Percentiles rank a stretch among this genome's conserved stretches.
Evolutionary conservation across 192 early-diverging fungal genomes (phyloP).

Genomic region (Phycomyces blakesleeanus): DNA sequence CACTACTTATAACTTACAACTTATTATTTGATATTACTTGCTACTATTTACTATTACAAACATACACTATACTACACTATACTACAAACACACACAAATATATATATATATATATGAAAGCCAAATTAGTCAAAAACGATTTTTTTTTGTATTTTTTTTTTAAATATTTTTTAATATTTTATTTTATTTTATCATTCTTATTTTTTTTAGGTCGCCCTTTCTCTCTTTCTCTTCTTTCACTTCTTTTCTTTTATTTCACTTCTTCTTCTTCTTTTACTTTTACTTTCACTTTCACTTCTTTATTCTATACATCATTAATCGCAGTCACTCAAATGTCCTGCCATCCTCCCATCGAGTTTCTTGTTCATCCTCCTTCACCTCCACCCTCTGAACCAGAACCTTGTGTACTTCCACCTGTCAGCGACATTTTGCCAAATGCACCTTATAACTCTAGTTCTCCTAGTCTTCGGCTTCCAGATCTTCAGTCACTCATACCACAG

Average conservation of each 20-base stretch:
- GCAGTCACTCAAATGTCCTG: constrained; percentile 11
- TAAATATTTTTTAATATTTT: constrained; percentile 3
- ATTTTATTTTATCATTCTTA: not conserved
- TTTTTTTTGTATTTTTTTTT: constrained; percentile 13
- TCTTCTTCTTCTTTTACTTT: not conserved
- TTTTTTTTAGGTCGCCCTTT: not conserved
- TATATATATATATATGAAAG: not conserved
- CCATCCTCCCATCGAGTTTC: constrained; percentile 21
- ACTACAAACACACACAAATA: no score
- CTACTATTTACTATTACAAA: no score
- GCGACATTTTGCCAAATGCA: constrained; percentile 3
- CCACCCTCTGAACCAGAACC: not conserved
- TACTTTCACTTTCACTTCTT: not conserved
- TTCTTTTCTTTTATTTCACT: constrained; percentile 7
- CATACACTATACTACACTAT: no score
- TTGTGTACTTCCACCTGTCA: constrained; percentile 19
- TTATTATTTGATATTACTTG: not conserved
- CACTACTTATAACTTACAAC: not conserved
- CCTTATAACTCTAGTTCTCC: constrained; percentile 4
- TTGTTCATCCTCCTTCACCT: constrained; percentile 27
- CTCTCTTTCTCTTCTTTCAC: not conserved
- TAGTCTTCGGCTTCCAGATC: constrained; percentile 13
- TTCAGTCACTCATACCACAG: not conserved
- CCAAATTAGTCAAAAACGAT: not conserved
- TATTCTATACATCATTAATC: not conserved